These are phyloP conservation scores for Phlebiopsis gigantea DNA, from an alignment of 768 basidiomycete genomes.

Conservation along the genomic window DNA sequence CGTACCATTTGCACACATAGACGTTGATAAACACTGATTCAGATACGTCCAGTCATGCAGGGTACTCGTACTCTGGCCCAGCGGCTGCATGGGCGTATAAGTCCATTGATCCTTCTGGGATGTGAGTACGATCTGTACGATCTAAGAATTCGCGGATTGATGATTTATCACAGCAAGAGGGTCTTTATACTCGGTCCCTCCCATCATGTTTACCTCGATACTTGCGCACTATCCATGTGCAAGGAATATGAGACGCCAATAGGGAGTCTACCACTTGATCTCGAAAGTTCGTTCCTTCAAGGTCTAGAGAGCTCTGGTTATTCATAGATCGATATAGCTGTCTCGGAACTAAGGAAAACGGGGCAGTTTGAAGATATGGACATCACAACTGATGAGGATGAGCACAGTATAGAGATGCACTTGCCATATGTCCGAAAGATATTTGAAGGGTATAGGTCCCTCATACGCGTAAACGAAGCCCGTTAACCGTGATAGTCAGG, in stretches of 20 bases:
- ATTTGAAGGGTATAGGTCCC: constrained; percentile 59
- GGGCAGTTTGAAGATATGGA: constrained; percentile 70
- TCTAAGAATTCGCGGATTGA: neutral
- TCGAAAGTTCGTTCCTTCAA: constrained; percentile 52
- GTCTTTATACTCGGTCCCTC: constrained; percentile 96
- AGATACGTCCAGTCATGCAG: constrained; percentile 69
- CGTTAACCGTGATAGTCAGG: constrained; percentile 29
- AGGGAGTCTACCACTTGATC: constrained; percentile 75
- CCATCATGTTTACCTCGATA: constrained; percentile 83
- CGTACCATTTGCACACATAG: constrained; percentile 27
- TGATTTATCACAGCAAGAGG: constrained; percentile 53
- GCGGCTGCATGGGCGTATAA: constrained; percentile 97
- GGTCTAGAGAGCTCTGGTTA: neutral
- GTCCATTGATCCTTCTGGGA: constrained; percentile 71
- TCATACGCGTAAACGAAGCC: neutral
- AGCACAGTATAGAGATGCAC: constrained; percentile 98
- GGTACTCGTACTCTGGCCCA: constrained; percentile 90
- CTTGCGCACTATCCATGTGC: constrained; percentile 84
- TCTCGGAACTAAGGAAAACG: constrained; percentile 56
- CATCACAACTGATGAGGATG: constrained; percentile 75
- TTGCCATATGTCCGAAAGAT: constrained; percentile 84
- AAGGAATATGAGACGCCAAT: constrained; percentile 78
- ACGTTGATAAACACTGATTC: neutral
- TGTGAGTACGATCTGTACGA: constrained; percentile 48
- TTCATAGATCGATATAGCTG: constrained; percentile 37